These are phyloP conservation scores for Polysphondylium violaceum DNA, from an alignment of 78 protist genomes.

Conservation along the genomic window DNA sequence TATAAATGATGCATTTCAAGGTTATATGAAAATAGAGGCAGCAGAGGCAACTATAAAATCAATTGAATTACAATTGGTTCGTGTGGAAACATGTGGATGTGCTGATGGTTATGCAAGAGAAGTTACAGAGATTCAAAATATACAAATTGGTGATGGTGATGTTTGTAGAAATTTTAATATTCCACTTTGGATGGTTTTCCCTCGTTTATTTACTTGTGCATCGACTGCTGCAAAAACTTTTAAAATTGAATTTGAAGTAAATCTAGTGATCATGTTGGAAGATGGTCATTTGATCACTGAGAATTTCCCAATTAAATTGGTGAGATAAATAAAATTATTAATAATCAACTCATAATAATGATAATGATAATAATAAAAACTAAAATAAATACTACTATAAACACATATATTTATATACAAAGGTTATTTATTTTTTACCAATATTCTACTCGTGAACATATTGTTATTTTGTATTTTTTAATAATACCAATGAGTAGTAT, in stretches of 20 bases:
- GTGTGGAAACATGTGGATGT: slow-evolving; percentile 93
- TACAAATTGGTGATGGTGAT: slow-evolving; percentile 94
- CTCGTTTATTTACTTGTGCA: slow-evolving; percentile 94
- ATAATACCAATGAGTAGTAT: too few relatives aligned
- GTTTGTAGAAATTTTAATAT: slow-evolving; percentile 78
- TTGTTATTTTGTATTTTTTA: too few relatives aligned
- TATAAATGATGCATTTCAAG: slow-evolving; percentile 88
- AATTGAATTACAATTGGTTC: slow-evolving; percentile 94
- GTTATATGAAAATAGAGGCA: slow-evolving; percentile 80
- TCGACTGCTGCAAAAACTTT: slow-evolving; percentile 82
- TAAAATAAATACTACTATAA: too few relatives aligned
- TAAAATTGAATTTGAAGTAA: slow-evolving; percentile 84
- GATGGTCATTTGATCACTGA: slow-evolving; percentile 91
- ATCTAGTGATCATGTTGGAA: slow-evolving; percentile 89
- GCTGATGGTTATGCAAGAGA: slow-evolving; percentile 86
- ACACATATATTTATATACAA: too few relatives aligned
- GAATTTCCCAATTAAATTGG: slow-evolving; percentile 93
- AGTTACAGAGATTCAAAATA: slow-evolving; percentile 77
- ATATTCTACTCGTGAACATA: too few relatives aligned
- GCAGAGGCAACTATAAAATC: slow-evolving; percentile 81
- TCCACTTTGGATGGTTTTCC: slow-evolving; percentile 95
- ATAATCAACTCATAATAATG: too few relatives aligned
- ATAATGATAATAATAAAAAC: too few relatives aligned
- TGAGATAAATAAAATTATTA: slow-evolving; percentile 49
- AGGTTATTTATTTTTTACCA: too few relatives aligned